Percentiles rank a stretch among this genome's conserved stretches.
Conservation (phyloP, 352 stramenopile species). For the Pythium coloratum region DNA sequence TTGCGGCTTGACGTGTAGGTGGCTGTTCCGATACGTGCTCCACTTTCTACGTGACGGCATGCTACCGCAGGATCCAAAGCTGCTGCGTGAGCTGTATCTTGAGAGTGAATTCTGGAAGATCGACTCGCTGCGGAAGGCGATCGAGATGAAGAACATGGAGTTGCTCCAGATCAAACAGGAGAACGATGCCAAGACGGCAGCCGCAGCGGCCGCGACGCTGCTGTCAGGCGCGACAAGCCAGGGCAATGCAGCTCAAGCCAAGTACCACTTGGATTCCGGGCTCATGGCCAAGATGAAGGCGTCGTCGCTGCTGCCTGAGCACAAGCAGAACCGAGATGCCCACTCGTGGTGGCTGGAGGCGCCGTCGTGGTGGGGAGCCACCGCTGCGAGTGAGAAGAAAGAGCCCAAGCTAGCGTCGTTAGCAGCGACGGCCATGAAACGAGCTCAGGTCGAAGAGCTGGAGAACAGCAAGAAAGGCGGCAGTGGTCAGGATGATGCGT, state of each 20-base stretch:
- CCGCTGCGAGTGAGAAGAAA: conserved; percentile 20
- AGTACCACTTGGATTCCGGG: conserved; percentile 27
- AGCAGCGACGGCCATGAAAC: conserved; percentile 25
- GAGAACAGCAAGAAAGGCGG: conserved; percentile 6
- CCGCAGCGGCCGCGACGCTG: conserved; percentile 20
- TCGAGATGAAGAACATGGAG: conserved; percentile 73
- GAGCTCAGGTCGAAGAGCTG: conserved; percentile 22
- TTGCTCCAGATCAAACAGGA: conserved; percentile 48
- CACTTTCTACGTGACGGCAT: conserved; percentile 77
- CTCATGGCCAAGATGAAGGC: conserved; percentile 27
- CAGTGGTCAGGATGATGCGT: conserved; percentile 36
- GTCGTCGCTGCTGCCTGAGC: conserved; percentile 14
- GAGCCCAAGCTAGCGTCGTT: conserved; percentile 36
- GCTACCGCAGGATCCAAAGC: conserved; percentile 61
- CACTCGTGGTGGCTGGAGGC: conserved; percentile 67
- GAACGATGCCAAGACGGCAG: conserved; percentile 24
- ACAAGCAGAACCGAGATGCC: conserved; percentile 21
- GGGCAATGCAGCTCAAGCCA: conserved; percentile 13
- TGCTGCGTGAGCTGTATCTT: conserved; percentile 68
- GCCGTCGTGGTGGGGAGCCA: conserved; percentile 59
- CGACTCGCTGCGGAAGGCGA: conserved; percentile 69
- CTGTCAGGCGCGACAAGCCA: background rate
- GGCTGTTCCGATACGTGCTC: conserved; percentile 77
- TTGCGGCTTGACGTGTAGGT: conserved; percentile 28
- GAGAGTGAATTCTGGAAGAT: conserved; percentile 87